Evolutionary conservation across 2,329 filamentous ascomycete genomes (phyloP).

Genomic region (Diaporthe capsici): DNA sequence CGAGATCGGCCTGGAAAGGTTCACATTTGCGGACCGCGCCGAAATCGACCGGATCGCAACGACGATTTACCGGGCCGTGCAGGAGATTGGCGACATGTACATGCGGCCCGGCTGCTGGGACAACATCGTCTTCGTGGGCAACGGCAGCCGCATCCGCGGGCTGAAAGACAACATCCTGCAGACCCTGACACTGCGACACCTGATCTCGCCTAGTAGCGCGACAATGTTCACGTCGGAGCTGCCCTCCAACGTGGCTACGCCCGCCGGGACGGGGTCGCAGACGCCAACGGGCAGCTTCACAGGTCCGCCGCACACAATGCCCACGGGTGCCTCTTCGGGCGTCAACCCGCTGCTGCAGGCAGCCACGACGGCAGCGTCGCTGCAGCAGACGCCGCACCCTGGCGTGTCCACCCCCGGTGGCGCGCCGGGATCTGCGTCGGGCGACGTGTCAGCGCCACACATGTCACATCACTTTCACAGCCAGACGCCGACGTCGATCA

Average conservation of each 20-base stretch:
- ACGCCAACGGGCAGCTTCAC: constrained; percentile 80
- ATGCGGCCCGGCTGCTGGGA: constrained; percentile 94
- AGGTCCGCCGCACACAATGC: constrained; percentile 69
- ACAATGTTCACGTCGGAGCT: constrained; percentile 98
- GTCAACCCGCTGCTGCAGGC: constrained; percentile 95
- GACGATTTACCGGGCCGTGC: constrained; percentile 86
- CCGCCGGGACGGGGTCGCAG: constrained; percentile 89
- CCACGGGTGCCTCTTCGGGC: constrained; percentile 51
- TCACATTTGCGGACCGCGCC: constrained; percentile 75
- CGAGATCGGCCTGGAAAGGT: constrained; percentile 83
- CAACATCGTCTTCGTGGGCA: constrained; percentile 90
- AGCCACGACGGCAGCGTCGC: constrained; percentile 81
- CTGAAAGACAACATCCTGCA: constrained; percentile 91
- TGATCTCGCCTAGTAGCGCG: constrained; percentile 91
- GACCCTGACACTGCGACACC: constrained; percentile 84
- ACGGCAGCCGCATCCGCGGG: constrained; percentile 80
- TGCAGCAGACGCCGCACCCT: constrained; percentile 58
- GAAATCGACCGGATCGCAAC: constrained; percentile 88
- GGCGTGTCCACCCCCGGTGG: constrained; percentile 55
- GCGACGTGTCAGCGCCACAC: constrained; percentile 54
- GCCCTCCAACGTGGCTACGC: constrained; percentile 92
- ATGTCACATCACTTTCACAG: constrained; percentile 68
- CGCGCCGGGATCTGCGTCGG: constrained; percentile 55
- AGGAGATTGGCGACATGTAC: constrained; percentile 85
- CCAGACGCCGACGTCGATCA: constrained; percentile 87